Evolutionary conservation across 768 basidiomycete species (phyloP).

Genomic region (Auricularia cornea): DNA sequence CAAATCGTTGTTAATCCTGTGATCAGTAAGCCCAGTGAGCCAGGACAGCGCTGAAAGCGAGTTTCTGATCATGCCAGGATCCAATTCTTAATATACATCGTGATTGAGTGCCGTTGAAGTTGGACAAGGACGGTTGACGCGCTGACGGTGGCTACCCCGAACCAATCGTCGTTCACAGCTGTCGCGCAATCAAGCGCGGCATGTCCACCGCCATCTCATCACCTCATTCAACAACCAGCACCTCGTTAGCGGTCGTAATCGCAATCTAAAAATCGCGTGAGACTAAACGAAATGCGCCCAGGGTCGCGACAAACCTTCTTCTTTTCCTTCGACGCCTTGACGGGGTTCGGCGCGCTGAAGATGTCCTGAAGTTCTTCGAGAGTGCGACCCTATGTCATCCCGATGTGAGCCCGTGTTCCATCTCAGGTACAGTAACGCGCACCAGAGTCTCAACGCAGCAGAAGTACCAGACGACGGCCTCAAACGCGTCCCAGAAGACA

Average conservation of each 20-base stretch:
- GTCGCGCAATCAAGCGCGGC: neutral
- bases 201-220: neutral
- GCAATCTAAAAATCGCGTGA: neutral
- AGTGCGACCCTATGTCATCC: neutral
- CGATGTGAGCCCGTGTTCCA: neutral
- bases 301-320: neutral
- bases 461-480: constrained; percentile 8
- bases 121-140: too few relatives aligned
- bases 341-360: constrained; percentile 6
- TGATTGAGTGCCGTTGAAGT: too few relatives aligned
- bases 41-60: too few relatives aligned
- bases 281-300: neutral
- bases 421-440: neutral
- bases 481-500: constrained; percentile 7
- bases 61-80: too few relatives aligned
- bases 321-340: constrained; percentile 4
- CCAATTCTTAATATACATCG: too few relatives aligned
- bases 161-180: too few relatives aligned
- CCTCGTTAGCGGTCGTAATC: constrained; percentile 1
- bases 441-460: constrained; percentile 7
- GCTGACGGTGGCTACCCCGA: too few relatives aligned
- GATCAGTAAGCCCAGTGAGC: too few relatives aligned
- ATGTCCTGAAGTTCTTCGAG: constrained; percentile 9
- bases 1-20: too few relatives aligned
- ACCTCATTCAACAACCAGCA: neutral